These are phyloP conservation scores for Colletotrichum sojae DNA, from an alignment of 2,329 filamentous ascomycete genomes.

Conservation along the genomic window DNA sequence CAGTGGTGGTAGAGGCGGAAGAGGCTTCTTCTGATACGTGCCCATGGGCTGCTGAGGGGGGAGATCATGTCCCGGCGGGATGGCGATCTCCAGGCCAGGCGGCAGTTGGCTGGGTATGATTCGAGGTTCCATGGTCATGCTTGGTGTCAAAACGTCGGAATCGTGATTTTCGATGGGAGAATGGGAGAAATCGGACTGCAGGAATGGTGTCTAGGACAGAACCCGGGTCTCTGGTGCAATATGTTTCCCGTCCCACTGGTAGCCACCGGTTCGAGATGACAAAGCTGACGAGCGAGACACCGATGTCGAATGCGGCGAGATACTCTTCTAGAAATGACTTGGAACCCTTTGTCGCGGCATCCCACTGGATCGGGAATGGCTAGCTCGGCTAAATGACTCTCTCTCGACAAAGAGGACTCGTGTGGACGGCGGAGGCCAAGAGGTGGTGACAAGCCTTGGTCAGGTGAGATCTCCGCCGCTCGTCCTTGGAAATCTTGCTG, in stretches of 20 bases:
- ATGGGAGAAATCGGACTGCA: conserved; percentile 1
- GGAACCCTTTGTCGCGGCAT: conserved; percentile 29
- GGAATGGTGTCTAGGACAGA: conserved; percentile 21
- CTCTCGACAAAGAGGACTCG: conserved; percentile 29
- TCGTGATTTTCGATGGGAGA: background rate
- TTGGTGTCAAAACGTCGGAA: background rate
- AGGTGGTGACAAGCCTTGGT: conserved; percentile 8
- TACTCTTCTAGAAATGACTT: conserved; percentile 34
- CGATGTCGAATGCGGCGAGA: conserved; percentile 28
- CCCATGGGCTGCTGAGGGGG: conserved; percentile 40
- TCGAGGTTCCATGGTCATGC: conserved; percentile 30
- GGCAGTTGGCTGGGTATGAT: conserved; percentile 36
- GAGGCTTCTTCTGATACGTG: conserved; percentile 45
- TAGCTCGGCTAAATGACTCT: conserved; percentile 27
- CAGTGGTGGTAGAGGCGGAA: conserved; percentile 45
- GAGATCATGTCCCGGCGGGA: conserved; percentile 41
- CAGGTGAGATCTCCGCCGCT: conserved; percentile 18
- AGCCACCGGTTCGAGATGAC: conserved; percentile 28
- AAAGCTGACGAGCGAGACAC: conserved; percentile 32
- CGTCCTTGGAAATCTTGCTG: background rate
- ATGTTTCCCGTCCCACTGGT: conserved; percentile 37
- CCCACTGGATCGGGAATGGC: conserved; percentile 34
- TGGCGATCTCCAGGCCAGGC: conserved; percentile 42
- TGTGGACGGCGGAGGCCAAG: conserved; percentile 19
- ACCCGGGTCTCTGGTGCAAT: conserved; percentile 37